phyloP scores from a whole-genome alignment of 805 yeast species.

The Wickerhamomyces chambardii region DNA sequence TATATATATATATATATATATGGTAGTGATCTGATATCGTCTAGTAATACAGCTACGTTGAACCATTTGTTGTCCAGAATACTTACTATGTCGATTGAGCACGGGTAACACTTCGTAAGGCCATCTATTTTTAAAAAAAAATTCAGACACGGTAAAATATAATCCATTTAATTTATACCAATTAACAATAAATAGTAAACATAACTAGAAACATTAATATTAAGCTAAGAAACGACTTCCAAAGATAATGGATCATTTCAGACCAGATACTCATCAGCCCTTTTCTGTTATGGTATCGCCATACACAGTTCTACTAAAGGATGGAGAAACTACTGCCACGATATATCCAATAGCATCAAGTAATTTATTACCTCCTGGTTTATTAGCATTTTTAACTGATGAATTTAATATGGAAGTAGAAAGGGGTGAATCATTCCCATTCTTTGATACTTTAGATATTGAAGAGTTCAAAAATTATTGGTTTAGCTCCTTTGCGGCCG shows the following conservation, averaged over 20 bases:
- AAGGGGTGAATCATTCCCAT: slow-evolving; percentile 81
- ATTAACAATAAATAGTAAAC: no score
- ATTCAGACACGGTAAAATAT: no score
- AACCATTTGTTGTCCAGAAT: no score
- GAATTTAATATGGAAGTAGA: slow-evolving; percentile 92
- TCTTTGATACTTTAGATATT: slow-evolving; percentile 68
- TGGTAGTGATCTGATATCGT: no score
- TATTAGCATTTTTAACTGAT: slow-evolving; percentile 75
- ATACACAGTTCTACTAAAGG: slow-evolving; percentile 71
- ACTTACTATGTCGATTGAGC: no score
- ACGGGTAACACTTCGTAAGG: no score
- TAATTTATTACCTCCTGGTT: slow-evolving; percentile 64
- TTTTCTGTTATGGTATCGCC: slow-evolving; percentile 32
- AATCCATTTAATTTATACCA: no score
- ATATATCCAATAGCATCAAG: slow-evolving; percentile 74
- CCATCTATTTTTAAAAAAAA: no score
- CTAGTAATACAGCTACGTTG: no score
- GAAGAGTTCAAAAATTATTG: slow-evolving; percentile 78
- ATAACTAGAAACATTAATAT: neutral
- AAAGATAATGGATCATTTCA: slow-evolving; percentile 1
- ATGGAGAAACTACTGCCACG: slow-evolving; percentile 89
- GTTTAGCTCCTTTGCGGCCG: slow-evolving; percentile 83
- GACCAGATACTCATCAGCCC: slow-evolving; percentile 8
- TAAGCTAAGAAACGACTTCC: no score
- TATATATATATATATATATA: no score